Base-by-base conservation (phyloP, 2,329 filamentous ascomycete genomes). In the Drechslerella coelobrocha region DNA sequence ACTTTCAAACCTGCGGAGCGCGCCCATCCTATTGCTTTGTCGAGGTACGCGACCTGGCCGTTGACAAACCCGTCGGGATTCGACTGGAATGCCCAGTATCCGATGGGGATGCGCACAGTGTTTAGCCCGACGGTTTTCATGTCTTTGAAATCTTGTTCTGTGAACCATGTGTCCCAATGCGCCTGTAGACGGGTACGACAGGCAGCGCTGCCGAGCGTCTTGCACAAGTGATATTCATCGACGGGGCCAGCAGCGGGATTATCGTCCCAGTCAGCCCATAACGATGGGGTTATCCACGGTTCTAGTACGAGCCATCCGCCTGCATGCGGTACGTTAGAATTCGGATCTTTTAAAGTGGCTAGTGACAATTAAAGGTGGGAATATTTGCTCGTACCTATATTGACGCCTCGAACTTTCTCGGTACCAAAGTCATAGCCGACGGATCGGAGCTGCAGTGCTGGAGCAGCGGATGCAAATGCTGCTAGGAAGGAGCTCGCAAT, bases 21-120 rank as follows among this genome's bases (percentile, higher is more conserved):
- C 9, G 87, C 88, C 84, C 87, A 87, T 69, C 79, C 77, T 61
- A 88, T 80, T 23, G 86, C 84, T 71, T 82, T 76, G 65, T 86
- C 84, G 8, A 89, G 80, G 74, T 83, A 81, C 14, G 82, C 78
- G 48, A 87, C 81, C 72, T 87, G 86, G 39, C 86, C 86, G 75
- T 85, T 81, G 4, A 88, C 83, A 73, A 85, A 88, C 57, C 87
- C 85, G 5, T 81, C 83, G 5, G 81, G 77, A 26, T 82, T 77
- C 1, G 82, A 82, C 47, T 81, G 79, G 9, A 86, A 78, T 31
- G 86, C 85, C 86, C 86, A 89, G 76, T 88, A 88, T 4, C 86
- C 86, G 54, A 89, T 81, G 1, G 86, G 86, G 60, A 89, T 88
- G 50, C 86, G 81, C 37, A 88, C 84, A 73, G 87, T 83, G 78